Evolutionary conservation across 257 asterid genomes (phyloP), one percentile per base, ranked within the genome.

Genomic region (Mentha longifolia): DNA sequence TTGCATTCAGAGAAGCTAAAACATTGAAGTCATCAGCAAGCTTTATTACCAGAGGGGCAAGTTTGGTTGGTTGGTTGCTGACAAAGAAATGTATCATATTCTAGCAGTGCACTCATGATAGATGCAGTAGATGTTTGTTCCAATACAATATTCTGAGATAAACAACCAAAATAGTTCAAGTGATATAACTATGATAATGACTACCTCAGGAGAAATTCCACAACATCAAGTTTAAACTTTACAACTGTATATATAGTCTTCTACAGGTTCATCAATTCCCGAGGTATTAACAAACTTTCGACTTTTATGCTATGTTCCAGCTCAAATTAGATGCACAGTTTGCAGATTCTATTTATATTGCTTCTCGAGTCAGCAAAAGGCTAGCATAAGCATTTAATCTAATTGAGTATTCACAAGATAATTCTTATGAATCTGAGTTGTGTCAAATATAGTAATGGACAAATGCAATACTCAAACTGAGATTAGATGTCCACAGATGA

Each of bases 41-140:
- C 28, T 41, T 25, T 45, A 45, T 15, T 25, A 9, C 57, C 70
- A 25, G 37, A 46, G 43, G 5, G 57, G 25, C 57, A 45, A 42
- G 41, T 16, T 30, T 25, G 39, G 22, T 45, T 65, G 54, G 25
- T 65, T 52, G 33, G n/a, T 10, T 5, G 30, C 4, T 54, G n/a
- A 54, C 60, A 54, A 54, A 54, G 8, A 56, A 56, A 5, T 56
- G 13, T 22, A 25, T 55, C 96, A 92, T 74, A 89, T 42, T 77
- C 87, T 31, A 35, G 42, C 46, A 52, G 51, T 8, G 39, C 7
- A 19, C 15, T 1, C 52, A 19, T 12, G 16, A 61, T 60, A 16
- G 66, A n/a, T 11, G 20, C 6, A 3, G 30, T 47, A 46, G 51
- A 45, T 45, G 13, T 65, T 45, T 22, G 31, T 46, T 65, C 5